phyloP scores from a whole-genome alignment of 805 yeast genomes.

The Schizosaccharomyces cryophilus region DNA sequence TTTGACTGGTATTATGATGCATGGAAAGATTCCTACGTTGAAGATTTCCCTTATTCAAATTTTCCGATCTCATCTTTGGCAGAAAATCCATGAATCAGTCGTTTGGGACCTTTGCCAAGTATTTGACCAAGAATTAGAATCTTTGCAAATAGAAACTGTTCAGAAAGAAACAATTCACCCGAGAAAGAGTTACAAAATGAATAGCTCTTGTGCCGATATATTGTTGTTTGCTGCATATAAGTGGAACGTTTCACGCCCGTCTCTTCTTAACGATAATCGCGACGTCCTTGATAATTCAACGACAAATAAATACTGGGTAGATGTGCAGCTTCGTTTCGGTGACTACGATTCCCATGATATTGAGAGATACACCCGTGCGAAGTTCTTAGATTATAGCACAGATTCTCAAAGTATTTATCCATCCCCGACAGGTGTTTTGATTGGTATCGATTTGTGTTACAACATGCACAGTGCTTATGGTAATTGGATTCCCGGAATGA shows the following conservation, averaged over 20 bases:
- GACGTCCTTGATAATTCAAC: slow-evolving; percentile 36
- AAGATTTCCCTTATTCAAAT: slow-evolving; percentile 88
- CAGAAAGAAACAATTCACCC: slow-evolving; percentile 89
- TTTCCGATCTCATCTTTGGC: slow-evolving; percentile 96
- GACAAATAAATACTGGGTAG: slow-evolving; percentile 65
- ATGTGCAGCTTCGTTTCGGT: slow-evolving; percentile 83
- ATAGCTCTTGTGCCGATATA: slow-evolving; percentile 82
- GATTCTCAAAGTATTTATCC: slow-evolving; percentile 74
- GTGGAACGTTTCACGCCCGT: slow-evolving; percentile 63
- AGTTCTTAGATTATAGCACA: slow-evolving; percentile 74
- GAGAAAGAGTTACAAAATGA: slow-evolving; percentile 89
- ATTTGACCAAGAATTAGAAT: slow-evolving; percentile 64
- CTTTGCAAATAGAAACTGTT: slow-evolving; percentile 58
- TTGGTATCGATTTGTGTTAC: slow-evolving; percentile 81
- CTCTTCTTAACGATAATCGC: slow-evolving; percentile 44
- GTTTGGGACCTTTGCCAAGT: slow-evolving; percentile 87
- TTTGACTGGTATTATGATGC: slow-evolving; percentile 85
- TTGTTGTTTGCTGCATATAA: slow-evolving; percentile 46
- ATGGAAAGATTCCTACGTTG: slow-evolving; percentile 92
- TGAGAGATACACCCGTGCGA: slow-evolving; percentile 76
- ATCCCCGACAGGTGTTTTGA: slow-evolving; percentile 72
- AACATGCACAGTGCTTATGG: slow-evolving; percentile 94
- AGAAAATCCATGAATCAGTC: slow-evolving; percentile 85
- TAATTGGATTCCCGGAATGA: slow-evolving; percentile 89
- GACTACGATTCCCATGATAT: slow-evolving; percentile 96